These are phyloP conservation scores for Marasmius tenuissimus DNA, from an alignment of 1,284 basidiomycete species.

Conservation along the genomic window DNA sequence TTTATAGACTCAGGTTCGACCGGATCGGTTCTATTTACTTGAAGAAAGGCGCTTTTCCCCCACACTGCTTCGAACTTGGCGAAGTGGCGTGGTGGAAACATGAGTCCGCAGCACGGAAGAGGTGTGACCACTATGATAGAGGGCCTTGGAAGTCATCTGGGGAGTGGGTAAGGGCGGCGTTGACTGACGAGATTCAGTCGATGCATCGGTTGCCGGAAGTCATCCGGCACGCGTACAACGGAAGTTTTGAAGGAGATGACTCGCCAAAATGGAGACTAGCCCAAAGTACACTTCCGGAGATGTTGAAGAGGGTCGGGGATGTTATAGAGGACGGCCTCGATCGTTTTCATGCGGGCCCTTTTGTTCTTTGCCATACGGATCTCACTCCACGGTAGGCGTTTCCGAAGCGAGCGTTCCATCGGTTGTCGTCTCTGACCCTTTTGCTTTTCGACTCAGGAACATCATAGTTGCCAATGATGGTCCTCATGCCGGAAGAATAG, in stretches of 20 bases:
- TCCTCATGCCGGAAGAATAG: slow-evolving; percentile 17
- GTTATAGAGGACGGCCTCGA: slow-evolving; percentile 21
- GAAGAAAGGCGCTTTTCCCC: slow-evolving; percentile 13
- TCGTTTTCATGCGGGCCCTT: slow-evolving; percentile 19
- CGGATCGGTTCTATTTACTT: slow-evolving; percentile 24
- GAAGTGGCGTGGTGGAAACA: slow-evolving; percentile 21
- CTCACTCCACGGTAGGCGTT: slow-evolving; percentile 18
- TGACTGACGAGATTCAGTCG: slow-evolving; percentile 20
- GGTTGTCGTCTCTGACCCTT: neutral
- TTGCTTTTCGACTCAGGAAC: slow-evolving; percentile 12
- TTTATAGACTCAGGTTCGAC: slow-evolving; percentile 21
- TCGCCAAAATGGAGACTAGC: slow-evolving; percentile 15
- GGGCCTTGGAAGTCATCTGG: slow-evolving; percentile 21
- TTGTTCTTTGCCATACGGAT: slow-evolving; percentile 22
- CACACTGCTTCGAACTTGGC: slow-evolving; percentile 19
- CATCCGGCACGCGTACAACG: slow-evolving; percentile 15
- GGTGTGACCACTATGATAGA: slow-evolving; percentile 13
- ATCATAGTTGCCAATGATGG: slow-evolving; percentile 21
- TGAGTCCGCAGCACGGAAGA: slow-evolving; percentile 16
- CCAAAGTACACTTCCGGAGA: slow-evolving; percentile 13
- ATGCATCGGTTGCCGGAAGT: slow-evolving; percentile 18
- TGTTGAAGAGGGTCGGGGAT: slow-evolving; percentile 18
- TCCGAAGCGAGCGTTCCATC: neutral
- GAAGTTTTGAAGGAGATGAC: neutral
- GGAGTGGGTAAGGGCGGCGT: slow-evolving; percentile 20